Percentiles rank a stretch among this genome's conserved stretches.
Evolutionary conservation across 2,329 filamentous ascomycete genomes (phyloP).

Genomic region (Fusarium sp.): DNA sequence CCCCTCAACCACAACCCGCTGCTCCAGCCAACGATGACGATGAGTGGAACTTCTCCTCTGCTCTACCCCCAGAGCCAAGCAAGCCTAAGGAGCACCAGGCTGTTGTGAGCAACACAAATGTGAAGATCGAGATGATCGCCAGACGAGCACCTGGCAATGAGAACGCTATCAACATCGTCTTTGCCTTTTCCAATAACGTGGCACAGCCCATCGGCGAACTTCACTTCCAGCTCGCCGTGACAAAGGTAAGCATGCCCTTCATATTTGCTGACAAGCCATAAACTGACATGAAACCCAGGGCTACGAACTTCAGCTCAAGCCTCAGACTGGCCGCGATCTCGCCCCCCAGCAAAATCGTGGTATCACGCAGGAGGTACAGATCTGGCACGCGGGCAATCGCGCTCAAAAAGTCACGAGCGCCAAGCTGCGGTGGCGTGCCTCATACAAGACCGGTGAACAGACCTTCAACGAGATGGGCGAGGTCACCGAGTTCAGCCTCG

Average conservation of each 20-base stretch:
- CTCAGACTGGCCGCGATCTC: slow-evolving; percentile 83
- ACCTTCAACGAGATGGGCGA: slow-evolving; percentile 83
- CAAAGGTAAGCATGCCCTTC: slow-evolving; percentile 72
- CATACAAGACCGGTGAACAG: slow-evolving; percentile 76
- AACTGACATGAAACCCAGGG: slow-evolving; percentile 60
- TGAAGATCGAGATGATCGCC: slow-evolving; percentile 79
- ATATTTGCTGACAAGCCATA: neutral
- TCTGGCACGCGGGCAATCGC: slow-evolving; percentile 76
- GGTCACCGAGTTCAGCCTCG: slow-evolving; percentile 80
- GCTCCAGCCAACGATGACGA: slow-evolving; percentile 72
- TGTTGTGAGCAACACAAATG: slow-evolving; percentile 72
- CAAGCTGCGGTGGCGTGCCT: slow-evolving; percentile 89
- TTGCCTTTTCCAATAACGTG: slow-evolving; percentile 86
- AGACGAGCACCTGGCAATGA: slow-evolving; percentile 63
- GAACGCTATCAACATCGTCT: slow-evolving; percentile 73
- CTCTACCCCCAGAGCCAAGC: slow-evolving; percentile 70
- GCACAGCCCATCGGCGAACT: slow-evolving; percentile 77
- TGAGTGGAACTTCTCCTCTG: slow-evolving; percentile 93
- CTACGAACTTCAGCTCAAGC: slow-evolving; percentile 81
- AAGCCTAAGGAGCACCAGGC: slow-evolving; percentile 71
- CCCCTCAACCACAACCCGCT: slow-evolving; percentile 39
- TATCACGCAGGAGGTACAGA: slow-evolving; percentile 81
- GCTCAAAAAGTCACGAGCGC: slow-evolving; percentile 77
- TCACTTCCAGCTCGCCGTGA: slow-evolving; percentile 91
- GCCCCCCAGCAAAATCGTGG: slow-evolving; percentile 76